These are phyloP conservation scores for Fistulina hepatica DNA, from an alignment of 1,284 basidiomycete genomes.

Conservation along the genomic window DNA sequence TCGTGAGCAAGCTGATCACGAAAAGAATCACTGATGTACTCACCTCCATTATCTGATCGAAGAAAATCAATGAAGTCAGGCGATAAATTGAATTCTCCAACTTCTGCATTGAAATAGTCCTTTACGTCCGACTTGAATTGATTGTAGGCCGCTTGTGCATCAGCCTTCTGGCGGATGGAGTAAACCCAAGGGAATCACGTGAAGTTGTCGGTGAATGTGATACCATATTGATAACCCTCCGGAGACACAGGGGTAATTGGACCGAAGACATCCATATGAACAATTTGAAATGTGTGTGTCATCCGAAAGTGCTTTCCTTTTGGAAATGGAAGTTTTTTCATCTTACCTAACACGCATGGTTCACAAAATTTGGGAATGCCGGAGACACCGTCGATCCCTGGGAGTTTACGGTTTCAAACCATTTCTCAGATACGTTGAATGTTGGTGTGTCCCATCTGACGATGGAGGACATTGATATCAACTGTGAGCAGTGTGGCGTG, in stretches of 20 bases:
- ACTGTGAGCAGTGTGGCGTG: too few relatives aligned
- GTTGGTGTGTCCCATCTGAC: neutral
- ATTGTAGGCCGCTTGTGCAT: too few relatives aligned
- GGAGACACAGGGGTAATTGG: conserved; percentile 16
- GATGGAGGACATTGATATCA: neutral
- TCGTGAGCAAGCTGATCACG: conserved; percentile 14
- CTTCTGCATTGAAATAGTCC: too few relatives aligned
- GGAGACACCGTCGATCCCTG: neutral
- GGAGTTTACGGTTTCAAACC: neutral
- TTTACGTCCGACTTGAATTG: too few relatives aligned
- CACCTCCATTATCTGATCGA: conserved; percentile 23
- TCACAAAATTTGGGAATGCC: conserved; percentile 14
- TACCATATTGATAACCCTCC: conserved; percentile 16
- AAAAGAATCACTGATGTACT: conserved; percentile 20
- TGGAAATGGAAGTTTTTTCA: conserved; percentile 19
- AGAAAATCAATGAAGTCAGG: conserved; percentile 17
- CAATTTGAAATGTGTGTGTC: conserved; percentile 16
- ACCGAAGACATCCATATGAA: conserved; percentile 25
- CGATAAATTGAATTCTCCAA: conserved; percentile 14
- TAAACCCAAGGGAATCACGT: too few relatives aligned
- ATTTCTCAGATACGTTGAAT: neutral
- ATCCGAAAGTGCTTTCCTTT: conserved; percentile 10
- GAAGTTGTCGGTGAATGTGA: too few relatives aligned
- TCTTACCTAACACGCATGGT: conserved; percentile 18
- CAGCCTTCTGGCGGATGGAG: conserved; percentile 20